Evolutionary conservation across 2,329 filamentous ascomycete genomes (phyloP).

Genomic region (Fusarium longipes): DNA sequence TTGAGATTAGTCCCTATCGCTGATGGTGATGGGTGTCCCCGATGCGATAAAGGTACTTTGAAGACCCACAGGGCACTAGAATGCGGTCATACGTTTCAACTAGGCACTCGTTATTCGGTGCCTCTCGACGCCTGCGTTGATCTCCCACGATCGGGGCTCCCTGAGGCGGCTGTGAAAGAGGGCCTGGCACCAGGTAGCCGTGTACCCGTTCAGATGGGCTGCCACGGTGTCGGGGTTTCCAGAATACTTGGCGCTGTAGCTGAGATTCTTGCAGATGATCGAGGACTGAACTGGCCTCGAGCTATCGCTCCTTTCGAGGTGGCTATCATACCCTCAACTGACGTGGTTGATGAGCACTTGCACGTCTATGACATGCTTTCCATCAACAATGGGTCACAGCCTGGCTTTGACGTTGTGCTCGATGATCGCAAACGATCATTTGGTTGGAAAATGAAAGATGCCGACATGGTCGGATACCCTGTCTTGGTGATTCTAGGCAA

Average conservation of each 20-base stretch:
- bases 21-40: conserved; percentile 77
- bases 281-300: conserved; percentile 88
- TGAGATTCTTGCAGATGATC: conserved; percentile 75
- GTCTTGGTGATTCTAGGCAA: conserved; percentile 83
- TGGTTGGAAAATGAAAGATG: conserved; percentile 89
- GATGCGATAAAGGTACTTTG: conserved; percentile 73
- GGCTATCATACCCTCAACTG: conserved; percentile 68
- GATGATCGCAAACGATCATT: conserved; percentile 78
- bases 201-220: conserved; percentile 88
- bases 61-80: conserved; percentile 81
- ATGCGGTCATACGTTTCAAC: conserved; percentile 93
- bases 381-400: conserved; percentile 12
- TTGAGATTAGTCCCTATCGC: conserved; percentile 74
- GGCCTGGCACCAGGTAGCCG: conserved; percentile 38
- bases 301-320: conserved; percentile 87
- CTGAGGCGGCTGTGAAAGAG: conserved; percentile 19
- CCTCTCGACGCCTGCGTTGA: conserved; percentile 75
- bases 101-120: conserved; percentile 87
- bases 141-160: conserved; percentile 42
- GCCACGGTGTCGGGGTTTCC: conserved; percentile 93
- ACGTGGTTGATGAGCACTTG: conserved; percentile 60
- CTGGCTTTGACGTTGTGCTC: conserved; percentile 71
- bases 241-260: conserved; percentile 90
- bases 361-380: conserved; percentile 72
- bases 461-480: conserved; percentile 89